Conservation (phyloP, 805 yeast genomes). For the Candida ulmi region DNA sequence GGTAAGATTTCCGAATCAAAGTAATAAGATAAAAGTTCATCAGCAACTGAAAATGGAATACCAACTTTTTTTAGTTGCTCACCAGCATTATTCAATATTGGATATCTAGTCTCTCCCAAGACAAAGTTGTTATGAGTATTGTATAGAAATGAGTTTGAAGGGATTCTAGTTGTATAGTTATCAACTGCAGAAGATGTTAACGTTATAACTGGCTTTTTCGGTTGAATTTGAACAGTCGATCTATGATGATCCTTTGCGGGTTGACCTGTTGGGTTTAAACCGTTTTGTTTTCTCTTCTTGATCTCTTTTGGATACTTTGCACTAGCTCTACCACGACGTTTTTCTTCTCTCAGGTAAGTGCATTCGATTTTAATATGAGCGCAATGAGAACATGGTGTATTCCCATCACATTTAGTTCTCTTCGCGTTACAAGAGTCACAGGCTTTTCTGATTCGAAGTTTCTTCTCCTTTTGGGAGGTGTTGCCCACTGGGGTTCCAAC, state of each 20-base stretch:
- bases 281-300: conserved; percentile 17
- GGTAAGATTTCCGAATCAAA: conserved; percentile 14
- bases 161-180: not conserved
- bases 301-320: conserved; percentile 33
- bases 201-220: not conserved
- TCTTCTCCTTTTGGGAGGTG: too few species aligned
- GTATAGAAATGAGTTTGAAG: not conserved
- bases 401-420: conserved; percentile 45
- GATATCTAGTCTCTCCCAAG: conserved; percentile 10
- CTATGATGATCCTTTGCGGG: conserved; percentile 1
- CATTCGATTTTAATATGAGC: conserved; percentile 26
- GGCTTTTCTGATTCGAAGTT: conserved; percentile 30
- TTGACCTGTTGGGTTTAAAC: not conserved
- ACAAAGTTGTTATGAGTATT: not conserved
- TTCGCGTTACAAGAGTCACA: conserved; percentile 43
- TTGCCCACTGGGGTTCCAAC: too few species aligned
- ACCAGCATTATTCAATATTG: conserved; percentile 6
- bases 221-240: not conserved
- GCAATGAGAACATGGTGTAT: conserved; percentile 40
- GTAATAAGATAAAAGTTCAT: conserved; percentile 17
- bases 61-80: conserved; percentile 11
- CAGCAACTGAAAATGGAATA: conserved; percentile 17
- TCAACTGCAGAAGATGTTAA: not conserved
- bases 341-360: conserved; percentile 37
- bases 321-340: conserved; percentile 42